phyloP scores from a whole-genome alignment of 2,329 filamentous ascomycete species.

The Podosphaera xanthii region DNA sequence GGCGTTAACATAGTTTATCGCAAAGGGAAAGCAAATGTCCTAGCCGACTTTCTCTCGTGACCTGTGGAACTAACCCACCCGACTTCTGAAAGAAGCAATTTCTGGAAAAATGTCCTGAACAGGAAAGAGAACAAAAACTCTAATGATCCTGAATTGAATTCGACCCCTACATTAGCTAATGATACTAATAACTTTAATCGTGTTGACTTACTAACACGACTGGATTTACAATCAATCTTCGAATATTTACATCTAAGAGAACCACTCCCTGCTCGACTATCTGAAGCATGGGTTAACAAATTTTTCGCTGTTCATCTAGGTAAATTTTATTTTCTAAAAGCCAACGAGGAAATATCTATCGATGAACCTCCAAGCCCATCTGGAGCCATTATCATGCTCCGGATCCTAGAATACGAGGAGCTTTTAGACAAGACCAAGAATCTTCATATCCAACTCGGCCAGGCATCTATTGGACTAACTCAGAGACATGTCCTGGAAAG shows the following conservation, averaged over 20 bases:
- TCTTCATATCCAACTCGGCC: neutral
- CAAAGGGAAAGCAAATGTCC: neutral
- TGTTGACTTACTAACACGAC: neutral
- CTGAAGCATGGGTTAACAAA: neutral
- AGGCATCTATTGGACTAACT: neutral
- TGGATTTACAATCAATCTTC: neutral
- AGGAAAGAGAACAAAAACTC: neutral
- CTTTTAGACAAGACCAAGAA: neutral
- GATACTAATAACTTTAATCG: neutral
- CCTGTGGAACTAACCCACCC: neutral
- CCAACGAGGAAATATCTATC: neutral
- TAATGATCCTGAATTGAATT: neutral
- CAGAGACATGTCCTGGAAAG: neutral
- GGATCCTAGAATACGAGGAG: neutral
- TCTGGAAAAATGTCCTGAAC: neutral
- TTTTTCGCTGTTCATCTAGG: neutral
- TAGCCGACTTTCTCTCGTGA: neutral
- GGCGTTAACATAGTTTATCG: neutral
- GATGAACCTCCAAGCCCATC: neutral
- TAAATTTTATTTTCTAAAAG: neutral
- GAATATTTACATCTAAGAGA: neutral
- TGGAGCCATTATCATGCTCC: neutral
- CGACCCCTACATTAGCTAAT: neutral
- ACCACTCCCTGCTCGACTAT: neutral
- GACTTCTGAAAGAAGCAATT: neutral